Conservation (phyloP, 139 green algal genomes). For the Klebsormidium nitens region DNA sequence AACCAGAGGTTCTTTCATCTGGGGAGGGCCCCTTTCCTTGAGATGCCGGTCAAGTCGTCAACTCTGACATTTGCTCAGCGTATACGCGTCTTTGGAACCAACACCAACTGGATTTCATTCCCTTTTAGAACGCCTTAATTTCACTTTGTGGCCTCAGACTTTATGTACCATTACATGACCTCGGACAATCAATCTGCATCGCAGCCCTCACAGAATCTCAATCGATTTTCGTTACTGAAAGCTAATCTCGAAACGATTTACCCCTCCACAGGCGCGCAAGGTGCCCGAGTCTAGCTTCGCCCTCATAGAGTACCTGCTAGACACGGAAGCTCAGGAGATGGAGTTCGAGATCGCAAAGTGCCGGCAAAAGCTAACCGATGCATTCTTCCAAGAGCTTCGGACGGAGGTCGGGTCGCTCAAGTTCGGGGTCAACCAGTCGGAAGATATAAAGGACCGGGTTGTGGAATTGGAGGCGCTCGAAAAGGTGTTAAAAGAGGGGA, state of each 20-base stretch:
- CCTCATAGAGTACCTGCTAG: conserved; percentile 77
- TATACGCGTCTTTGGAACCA: no score
- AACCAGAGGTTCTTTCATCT: no score
- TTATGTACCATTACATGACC: no score
- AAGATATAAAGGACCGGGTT: conserved; percentile 58
- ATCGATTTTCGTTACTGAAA: conserved; percentile 7
- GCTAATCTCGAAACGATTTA: background rate
- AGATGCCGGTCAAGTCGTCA: no score
- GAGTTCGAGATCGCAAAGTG: conserved; percentile 76
- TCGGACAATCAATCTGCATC: no score
- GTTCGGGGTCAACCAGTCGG: conserved; percentile 31
- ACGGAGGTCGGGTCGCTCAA: conserved; percentile 49
- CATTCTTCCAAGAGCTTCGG: conserved; percentile 53
- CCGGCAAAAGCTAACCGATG: conserved; percentile 43
- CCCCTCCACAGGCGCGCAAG: conserved; percentile 36
- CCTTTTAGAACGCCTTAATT: no score
- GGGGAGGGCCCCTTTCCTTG: no score
- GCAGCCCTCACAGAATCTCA: no score
- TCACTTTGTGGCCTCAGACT: no score
- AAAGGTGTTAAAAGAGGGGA: conserved; percentile 41
- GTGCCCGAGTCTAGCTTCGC: conserved; percentile 44
- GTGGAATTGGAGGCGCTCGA: conserved; percentile 77
- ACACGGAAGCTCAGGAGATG: conserved; percentile 79
- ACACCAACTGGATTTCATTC: no score
- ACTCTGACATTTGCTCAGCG: no score